A percentile compares a stretch with the other conserved stretches of the same genome.
These are phyloP conservation scores for Ceratobasidium sp. DNA, from an alignment of 1,284 basidiomycete species.

Conservation along the genomic window DNA sequence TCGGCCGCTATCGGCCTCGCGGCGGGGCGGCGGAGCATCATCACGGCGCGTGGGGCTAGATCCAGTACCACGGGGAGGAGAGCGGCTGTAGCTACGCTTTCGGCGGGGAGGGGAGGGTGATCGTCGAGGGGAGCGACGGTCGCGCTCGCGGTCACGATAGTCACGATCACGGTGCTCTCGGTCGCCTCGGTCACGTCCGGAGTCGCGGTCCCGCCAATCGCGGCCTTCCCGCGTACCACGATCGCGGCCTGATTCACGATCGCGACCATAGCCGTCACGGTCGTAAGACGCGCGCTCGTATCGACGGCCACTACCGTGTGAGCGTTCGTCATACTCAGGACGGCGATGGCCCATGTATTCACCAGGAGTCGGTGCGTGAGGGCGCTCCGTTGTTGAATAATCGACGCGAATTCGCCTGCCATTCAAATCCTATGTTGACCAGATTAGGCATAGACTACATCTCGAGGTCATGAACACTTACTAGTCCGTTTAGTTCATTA, in stretches of 20 bases:
- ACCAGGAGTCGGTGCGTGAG: slow-evolving; percentile 96
- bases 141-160: slow-evolving; percentile 76
- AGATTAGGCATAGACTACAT: too few species aligned
- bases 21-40: slow-evolving; percentile 10
- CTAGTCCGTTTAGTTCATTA: slow-evolving; percentile 90
- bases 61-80: slow-evolving; percentile 67
- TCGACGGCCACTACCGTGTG: slow-evolving; percentile 54
- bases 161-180: slow-evolving; percentile 55
- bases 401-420: slow-evolving; percentile 97
- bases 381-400: slow-evolving; percentile 91
- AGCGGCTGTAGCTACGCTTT: slow-evolving; percentile 74
- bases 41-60: slow-evolving; percentile 39
- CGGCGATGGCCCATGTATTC: slow-evolving; percentile 94
- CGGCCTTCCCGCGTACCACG: slow-evolving; percentile 50
- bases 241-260: slow-evolving; percentile 56
- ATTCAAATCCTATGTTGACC: slow-evolving; percentile 77
- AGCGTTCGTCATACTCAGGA: slow-evolving; percentile 53
- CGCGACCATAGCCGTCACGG: slow-evolving; percentile 53
- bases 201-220: slow-evolving; percentile 69
- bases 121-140: slow-evolving; percentile 58
- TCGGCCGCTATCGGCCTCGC: slow-evolving; percentile 12
- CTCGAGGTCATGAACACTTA: slow-evolving; percentile 62
- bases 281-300: slow-evolving; percentile 59
- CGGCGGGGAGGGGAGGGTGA: slow-evolving; percentile 53
- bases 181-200: slow-evolving; percentile 60